These are phyloP conservation scores for Thalassiosira delicatula DNA, from an alignment of 352 stramenopile species.

Conservation along the genomic window DNA sequence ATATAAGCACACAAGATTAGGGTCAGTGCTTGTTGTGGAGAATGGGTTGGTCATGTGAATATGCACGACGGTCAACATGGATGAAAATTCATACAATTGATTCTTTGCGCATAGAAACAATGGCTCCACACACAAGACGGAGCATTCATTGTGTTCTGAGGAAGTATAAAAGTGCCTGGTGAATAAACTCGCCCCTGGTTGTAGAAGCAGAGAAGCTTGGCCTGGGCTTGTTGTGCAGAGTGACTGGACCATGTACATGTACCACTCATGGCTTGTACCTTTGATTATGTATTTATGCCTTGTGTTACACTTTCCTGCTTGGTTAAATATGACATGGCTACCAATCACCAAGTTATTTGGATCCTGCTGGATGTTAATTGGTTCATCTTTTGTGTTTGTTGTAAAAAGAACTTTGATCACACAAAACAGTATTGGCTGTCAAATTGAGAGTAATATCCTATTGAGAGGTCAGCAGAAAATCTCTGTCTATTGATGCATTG, in stretches of 20 bases:
- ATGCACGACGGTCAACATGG: too few relatives aligned
- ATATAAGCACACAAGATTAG: background rate
- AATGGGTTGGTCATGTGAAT: background rate
- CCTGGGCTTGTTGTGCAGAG: conserved; percentile 5
- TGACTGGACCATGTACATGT: conserved; percentile 7
- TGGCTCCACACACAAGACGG: background rate
- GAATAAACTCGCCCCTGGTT: background rate
- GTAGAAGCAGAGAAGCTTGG: background rate
- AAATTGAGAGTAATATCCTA: background rate
- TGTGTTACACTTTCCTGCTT: conserved; percentile 6
- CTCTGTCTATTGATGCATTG: background rate
- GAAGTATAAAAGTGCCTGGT: background rate
- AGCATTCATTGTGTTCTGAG: background rate
- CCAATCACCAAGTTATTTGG: background rate
- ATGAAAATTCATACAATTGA: conserved; percentile 5
- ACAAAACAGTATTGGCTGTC: conserved; percentile 8
- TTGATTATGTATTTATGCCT: background rate
- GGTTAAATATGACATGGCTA: conserved; percentile 19
- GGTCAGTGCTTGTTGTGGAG: background rate
- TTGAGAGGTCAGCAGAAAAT: background rate
- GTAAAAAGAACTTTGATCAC: conserved; percentile 18
- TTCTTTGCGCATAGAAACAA: background rate
- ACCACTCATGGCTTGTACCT: background rate
- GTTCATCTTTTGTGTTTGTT: conserved; percentile 20
- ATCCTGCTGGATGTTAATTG: conserved; percentile 10